A percentile compares a stretch with the other conserved stretches of the same genome.
phyloP scores from a whole-genome alignment of 805 yeast genomes.

The Candida andamanensis region DNA sequence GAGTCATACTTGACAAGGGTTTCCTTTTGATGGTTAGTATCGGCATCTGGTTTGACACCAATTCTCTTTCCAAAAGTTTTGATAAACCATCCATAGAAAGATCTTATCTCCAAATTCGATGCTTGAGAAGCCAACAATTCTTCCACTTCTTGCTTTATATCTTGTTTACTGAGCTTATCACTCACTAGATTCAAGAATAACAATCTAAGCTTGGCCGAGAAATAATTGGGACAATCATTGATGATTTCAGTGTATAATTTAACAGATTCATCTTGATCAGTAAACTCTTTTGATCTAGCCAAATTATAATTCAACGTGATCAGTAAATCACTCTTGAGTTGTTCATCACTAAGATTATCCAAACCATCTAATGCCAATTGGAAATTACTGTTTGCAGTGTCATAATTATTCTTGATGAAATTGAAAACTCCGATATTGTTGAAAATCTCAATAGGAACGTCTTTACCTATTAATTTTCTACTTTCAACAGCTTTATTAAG shows the following conservation, averaged over 20 bases:
- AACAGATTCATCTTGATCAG: slow-evolving; percentile 34
- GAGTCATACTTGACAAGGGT: slow-evolving; percentile 78
- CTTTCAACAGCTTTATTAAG: slow-evolving; percentile 58
- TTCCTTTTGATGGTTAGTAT: slow-evolving; percentile 76
- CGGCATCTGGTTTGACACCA: slow-evolving; percentile 49
- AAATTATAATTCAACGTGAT: slow-evolving; percentile 51
- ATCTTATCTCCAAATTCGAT: slow-evolving; percentile 74
- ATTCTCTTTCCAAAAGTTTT: slow-evolving; percentile 51
- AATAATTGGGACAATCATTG: slow-evolving; percentile 58
- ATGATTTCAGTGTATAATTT: slow-evolving; percentile 53
- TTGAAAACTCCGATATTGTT: slow-evolving; percentile 85
- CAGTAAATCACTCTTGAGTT: slow-evolving; percentile 24
- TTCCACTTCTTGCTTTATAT: slow-evolving; percentile 50
- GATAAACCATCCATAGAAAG: slow-evolving; percentile 89
- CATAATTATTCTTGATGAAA: slow-evolving; percentile 57
- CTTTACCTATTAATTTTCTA: slow-evolving; percentile 36
- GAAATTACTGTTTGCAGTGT: slow-evolving; percentile 54
- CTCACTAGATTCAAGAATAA: slow-evolving; percentile 56
- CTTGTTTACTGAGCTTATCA: slow-evolving; percentile 32
- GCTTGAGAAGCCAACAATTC: slow-evolving; percentile 49
- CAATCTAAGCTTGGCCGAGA: slow-evolving; percentile 69
- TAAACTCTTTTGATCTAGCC: slow-evolving; percentile 68
- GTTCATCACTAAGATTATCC: slow-evolving; percentile 18
- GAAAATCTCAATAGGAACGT: slow-evolving; percentile 53
- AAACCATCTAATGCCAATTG: slow-evolving; percentile 41